phyloP scores from a whole-genome alignment of 306 rosid species.

The Acacia melanoxylon region DNA sequence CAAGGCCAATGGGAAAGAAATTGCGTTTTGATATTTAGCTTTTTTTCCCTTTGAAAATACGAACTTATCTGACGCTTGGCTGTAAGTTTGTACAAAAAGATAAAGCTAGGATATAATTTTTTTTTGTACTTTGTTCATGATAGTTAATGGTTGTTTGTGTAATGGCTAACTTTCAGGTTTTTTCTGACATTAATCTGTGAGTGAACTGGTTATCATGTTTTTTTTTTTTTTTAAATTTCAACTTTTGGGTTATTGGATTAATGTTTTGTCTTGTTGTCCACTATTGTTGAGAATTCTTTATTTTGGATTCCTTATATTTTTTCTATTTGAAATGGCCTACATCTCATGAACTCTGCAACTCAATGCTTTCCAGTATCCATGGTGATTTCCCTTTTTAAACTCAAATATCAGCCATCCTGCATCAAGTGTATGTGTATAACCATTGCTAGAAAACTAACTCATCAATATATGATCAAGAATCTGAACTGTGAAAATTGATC shows the following conservation, averaged over 20 bases:
- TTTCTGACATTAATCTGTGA: not conserved
- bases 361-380: no score
- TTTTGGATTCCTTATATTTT: no score
- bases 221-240: not conserved
- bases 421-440: no score
- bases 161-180: not conserved
- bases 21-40: not conserved
- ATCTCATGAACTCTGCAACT: not conserved
- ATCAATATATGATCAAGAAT: no score
- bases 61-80: not conserved
- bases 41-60: not conserved
- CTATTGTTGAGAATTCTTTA: not conserved
- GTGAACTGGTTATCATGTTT: not conserved
- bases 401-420: no score
- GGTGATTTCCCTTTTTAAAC: no score
- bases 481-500: no score
- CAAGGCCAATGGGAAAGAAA: not conserved
- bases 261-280: constrained; percentile 2
- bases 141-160: no score
- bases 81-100: not conserved
- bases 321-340: not conserved
- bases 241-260: constrained; percentile 7
- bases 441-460: no score
- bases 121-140: not conserved
- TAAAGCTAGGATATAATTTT: not conserved